These are phyloP conservation scores for Strigomonas culicis DNA, from an alignment of 208 protist species.

Conservation along the genomic window DNA sequence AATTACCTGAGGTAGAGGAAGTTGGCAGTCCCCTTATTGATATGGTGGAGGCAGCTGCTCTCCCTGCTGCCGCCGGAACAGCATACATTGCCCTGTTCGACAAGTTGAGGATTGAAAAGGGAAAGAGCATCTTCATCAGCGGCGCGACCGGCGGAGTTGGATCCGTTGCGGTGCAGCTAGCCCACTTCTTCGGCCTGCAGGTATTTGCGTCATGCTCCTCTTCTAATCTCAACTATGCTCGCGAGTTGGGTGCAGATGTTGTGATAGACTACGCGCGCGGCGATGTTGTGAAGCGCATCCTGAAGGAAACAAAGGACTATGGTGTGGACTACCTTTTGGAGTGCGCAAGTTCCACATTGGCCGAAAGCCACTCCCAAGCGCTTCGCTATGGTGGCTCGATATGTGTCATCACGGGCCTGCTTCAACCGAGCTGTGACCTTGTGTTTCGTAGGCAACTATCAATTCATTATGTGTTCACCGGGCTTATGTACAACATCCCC, in stretches of 20 bases:
- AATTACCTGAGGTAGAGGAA: slow-evolving; percentile 30
- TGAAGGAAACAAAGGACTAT: slow-evolving; percentile 41
- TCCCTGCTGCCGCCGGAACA: slow-evolving; percentile 56
- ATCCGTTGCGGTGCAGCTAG: slow-evolving; percentile 69
- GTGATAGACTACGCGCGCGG: slow-evolving; percentile 65
- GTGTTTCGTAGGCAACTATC: slow-evolving; percentile 59
- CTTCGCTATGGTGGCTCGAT: slow-evolving; percentile 65
- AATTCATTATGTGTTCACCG: slow-evolving; percentile 58
- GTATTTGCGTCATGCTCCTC: slow-evolving; percentile 66
- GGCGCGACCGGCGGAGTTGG: slow-evolving; percentile 76
- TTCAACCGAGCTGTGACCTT: slow-evolving; percentile 25
- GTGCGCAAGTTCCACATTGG: slow-evolving; percentile 27
- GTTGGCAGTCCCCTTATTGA: neutral
- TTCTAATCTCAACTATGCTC: slow-evolving; percentile 45
- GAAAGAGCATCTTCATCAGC: slow-evolving; percentile 70
- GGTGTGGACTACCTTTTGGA: slow-evolving; percentile 88
- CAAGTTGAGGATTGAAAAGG: slow-evolving; percentile 54
- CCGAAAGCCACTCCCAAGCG: slow-evolving; percentile 36
- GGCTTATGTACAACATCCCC: slow-evolving; percentile 29
- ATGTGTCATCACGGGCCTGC: slow-evolving; percentile 46
- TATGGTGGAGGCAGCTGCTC: slow-evolving; percentile 54
- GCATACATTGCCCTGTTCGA: slow-evolving; percentile 78
- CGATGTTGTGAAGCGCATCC: slow-evolving; percentile 49
- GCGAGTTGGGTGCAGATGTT: slow-evolving; percentile 55
- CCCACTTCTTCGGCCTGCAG: slow-evolving; percentile 61